Evolutionary conservation across 257 asterid genomes (phyloP).

Genomic region (Nyctanthes arbortristis): DNA sequence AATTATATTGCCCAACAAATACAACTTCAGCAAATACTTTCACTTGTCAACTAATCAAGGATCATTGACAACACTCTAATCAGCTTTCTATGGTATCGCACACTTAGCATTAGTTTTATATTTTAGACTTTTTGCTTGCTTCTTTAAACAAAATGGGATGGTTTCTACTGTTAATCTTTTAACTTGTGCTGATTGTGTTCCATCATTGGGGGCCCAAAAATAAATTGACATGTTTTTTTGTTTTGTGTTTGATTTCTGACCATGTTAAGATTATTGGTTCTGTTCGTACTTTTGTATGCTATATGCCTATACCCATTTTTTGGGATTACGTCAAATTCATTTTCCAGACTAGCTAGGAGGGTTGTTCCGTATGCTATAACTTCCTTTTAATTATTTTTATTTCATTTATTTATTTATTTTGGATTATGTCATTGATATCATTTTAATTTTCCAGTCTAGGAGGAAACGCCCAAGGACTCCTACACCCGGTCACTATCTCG

Average conservation of each 20-base stretch:
- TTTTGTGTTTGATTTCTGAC: background rate
- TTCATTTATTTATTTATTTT: no score
- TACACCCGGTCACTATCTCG: slow-evolving; percentile 98
- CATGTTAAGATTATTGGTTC: background rate
- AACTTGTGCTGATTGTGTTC: slow-evolving; percentile 23
- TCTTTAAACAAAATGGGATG: slow-evolving; percentile 24
- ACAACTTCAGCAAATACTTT: slow-evolving; percentile 88
- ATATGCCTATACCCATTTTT: no score
- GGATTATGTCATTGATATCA: no score
- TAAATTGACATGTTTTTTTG: slow-evolving; percentile 2
- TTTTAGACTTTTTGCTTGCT: slow-evolving; percentile 19
- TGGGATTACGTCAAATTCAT: no score
- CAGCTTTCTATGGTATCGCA: slow-evolving; percentile 90
- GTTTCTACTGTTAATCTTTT: slow-evolving; percentile 20
- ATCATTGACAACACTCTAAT: slow-evolving; percentile 91
- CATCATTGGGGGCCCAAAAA: slow-evolving; percentile 17
- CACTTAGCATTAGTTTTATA: slow-evolving; percentile 51
- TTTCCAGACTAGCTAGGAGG: no score
- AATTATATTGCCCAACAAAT: slow-evolving; percentile 88
- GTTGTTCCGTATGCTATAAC: no score
- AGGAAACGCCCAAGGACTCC: slow-evolving; percentile 78
- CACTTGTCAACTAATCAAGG: slow-evolving; percentile 89
- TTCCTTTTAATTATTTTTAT: no score
- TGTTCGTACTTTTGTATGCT: no score
- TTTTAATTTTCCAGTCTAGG: slow-evolving; percentile 48